Evolutionary conservation across 495 filamentous ascomycete species (phyloP).

Genomic region (Cudoniella acicularis): DNA sequence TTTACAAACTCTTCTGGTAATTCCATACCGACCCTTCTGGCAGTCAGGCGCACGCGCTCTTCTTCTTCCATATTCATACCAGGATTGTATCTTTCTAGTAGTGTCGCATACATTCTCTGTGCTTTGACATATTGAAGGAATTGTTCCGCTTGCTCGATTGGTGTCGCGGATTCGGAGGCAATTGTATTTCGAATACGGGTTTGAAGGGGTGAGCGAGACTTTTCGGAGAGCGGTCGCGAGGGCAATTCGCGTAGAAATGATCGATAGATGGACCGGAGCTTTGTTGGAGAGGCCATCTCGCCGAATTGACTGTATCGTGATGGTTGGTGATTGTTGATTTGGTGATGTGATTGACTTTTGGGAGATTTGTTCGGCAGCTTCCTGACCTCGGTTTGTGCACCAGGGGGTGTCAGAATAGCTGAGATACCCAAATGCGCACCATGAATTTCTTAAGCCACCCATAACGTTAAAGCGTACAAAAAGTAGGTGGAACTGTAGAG

Average conservation of each 20-base stretch:
- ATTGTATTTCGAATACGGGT: conserved; percentile 52
- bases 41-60: conserved; percentile 77
- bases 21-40: conserved; percentile 84
- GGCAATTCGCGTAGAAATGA: conserved; percentile 89
- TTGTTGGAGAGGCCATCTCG: conserved; percentile 35
- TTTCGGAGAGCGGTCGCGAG: conserved; percentile 50
- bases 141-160: conserved; percentile 65
- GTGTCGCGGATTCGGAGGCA: conserved; percentile 34
- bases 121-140: conserved; percentile 73
- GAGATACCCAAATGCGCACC: no score
- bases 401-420: no score
- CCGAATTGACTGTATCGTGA: no score
- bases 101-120: conserved; percentile 72
- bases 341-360: conserved; percentile 1
- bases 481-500: no score
- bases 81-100: conserved; percentile 91
- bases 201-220: conserved; percentile 53
- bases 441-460: no score
- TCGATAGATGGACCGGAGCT: conserved; percentile 79
- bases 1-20: conserved; percentile 56
- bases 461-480: no score
- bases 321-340: not conserved
- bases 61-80: conserved; percentile 81
- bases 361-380: no score
- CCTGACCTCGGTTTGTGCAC: no score